Conservation (phyloP, 768 basidiomycete genomes). For the Crepidotus variabilis region DNA sequence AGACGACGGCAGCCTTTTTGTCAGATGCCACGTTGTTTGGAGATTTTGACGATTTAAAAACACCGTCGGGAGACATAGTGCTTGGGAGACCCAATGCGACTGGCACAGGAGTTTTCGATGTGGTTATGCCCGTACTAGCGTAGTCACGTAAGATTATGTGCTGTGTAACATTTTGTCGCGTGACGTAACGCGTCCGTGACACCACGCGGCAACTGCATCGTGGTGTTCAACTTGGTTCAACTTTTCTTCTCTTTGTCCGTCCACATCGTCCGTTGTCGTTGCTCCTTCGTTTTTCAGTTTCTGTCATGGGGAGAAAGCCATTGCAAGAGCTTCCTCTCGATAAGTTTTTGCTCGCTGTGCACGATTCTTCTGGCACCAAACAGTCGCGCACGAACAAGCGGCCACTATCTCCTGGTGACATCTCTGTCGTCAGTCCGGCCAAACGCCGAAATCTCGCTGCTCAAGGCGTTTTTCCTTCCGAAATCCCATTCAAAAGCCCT, state of each 20-base stretch:
- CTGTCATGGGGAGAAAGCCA: conserved; percentile 44
- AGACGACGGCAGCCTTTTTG: conserved; percentile 91
- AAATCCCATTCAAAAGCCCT: conserved; percentile 34
- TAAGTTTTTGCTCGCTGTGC: conserved; percentile 38
- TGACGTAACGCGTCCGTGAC: conserved; percentile 35
- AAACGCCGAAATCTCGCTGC: conserved; percentile 64
- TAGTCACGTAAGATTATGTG: conserved; percentile 6
- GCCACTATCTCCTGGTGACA: conserved; percentile 52
- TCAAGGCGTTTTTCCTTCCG: conserved; percentile 43
- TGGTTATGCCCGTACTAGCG: conserved; percentile 53
- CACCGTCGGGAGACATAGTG: conserved; percentile 91
- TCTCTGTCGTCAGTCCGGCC: conserved; percentile 51
- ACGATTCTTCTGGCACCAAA: conserved; percentile 20
- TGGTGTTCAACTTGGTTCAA: conserved; percentile 14
- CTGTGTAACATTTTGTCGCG: conserved; percentile 21
- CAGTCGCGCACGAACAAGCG: conserved; percentile 50
- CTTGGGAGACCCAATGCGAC: conserved; percentile 80
- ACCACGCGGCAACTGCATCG: conserved; percentile 22
- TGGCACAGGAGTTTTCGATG: conserved; percentile 96
- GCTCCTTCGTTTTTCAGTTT: not conserved
- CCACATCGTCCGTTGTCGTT: conserved; percentile 8
- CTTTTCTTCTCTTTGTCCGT: conserved; percentile 9
- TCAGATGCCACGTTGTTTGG: conserved; percentile 93
- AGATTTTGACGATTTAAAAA: conserved; percentile 90
- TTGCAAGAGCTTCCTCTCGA: conserved; percentile 61